Base-by-base conservation (phyloP, 495 filamentous ascomycete genomes). In the Annulohypoxylon stygium region DNA sequence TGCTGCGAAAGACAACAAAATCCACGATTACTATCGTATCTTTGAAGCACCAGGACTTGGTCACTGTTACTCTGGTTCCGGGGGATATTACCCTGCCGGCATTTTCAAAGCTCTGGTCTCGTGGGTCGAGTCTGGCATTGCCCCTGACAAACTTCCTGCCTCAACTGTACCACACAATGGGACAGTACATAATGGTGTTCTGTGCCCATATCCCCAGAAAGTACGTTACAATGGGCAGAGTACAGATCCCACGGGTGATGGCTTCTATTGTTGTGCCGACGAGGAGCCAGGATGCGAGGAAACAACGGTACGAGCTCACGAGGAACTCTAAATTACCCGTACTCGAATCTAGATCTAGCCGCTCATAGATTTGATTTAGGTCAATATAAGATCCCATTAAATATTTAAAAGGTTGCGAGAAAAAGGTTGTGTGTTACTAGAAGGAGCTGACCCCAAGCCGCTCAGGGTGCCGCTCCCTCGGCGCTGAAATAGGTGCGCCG, bases 81-180 rank as follows among this genome's bases (percentile, higher is more conserved):
- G 80, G 8, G 70, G 71, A 25, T 73, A 73, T 20, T 48, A 55
- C 3, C 72, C 78, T 26, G 68, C 26, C 6, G 76, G 67, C 23
- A 20, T 75, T 66, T 60, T 82, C 16, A 73, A 68, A 3, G 75
- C 76, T 12, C 64, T 86, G 6, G 81, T 83, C 0, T 67, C 71
- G 8, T 86, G 83, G 84, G 84, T 86, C 2, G 84, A 85, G 70
- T 67, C 78, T 10, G 81, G 70, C 6, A 55, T 77, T 18, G 69
- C 71, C n/a, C 83, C 84, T 12, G 78, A 81, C 48, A 64, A n/a
- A 8, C 36, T 68, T 14, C 20, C 26, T 23, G 64, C 64, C 11
- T 41, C 64, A 14, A 77, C 71, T 26, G 25, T 76, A 16, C 70
- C 64, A 9, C 39, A 36, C 6, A 61, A 68, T 16, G 71, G 70